Evolutionary conservation across 805 yeast species (phyloP).

Genomic region (Jamesozyma lodderae): DNA sequence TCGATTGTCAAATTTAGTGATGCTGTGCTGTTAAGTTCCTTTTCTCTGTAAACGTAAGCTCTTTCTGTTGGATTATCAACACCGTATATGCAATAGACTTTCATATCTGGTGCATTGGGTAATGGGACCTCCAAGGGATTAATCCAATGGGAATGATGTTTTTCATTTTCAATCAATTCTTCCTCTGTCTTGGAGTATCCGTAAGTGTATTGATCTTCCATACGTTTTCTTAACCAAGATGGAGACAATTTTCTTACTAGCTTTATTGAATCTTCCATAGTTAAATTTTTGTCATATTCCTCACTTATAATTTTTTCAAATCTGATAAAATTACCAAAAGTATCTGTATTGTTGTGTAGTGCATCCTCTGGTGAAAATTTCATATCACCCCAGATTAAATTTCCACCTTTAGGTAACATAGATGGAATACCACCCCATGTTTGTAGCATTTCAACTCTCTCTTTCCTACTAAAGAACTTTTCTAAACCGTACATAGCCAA

Average conservation of each 20-base stretch:
- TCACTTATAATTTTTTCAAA: constrained; percentile 30
- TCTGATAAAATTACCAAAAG: constrained; percentile 69
- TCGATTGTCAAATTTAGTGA: constrained; percentile 68
- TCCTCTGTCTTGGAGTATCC: constrained; percentile 57
- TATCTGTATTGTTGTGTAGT: constrained; percentile 28
- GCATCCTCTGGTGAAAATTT: constrained; percentile 64
- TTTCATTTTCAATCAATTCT: constrained; percentile 57
- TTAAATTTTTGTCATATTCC: constrained; percentile 37
- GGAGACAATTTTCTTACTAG: constrained; percentile 59
- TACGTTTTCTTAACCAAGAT: constrained; percentile 61
- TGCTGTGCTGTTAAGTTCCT: constrained; percentile 31
- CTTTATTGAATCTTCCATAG: constrained; percentile 62
- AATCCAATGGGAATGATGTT: constrained; percentile 77
- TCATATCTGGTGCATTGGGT: constrained; percentile 90
- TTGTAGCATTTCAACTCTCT: constrained; percentile 75
- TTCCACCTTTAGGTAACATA: constrained; percentile 96
- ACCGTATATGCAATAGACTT: constrained; percentile 84
- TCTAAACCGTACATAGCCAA: constrained; percentile 91
- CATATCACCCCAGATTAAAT: constrained; percentile 74
- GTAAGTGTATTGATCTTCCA: constrained; percentile 61
- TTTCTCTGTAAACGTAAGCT: constrained; percentile 72
- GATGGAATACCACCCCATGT: constrained; percentile 89
- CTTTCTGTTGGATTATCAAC: constrained; percentile 96
- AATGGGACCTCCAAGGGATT: constrained; percentile 88
- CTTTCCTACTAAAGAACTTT: constrained; percentile 82